These are phyloP conservation scores for Lecanicillium sp. DNA, from an alignment of 2,329 filamentous ascomycete species.

Conservation along the genomic window DNA sequence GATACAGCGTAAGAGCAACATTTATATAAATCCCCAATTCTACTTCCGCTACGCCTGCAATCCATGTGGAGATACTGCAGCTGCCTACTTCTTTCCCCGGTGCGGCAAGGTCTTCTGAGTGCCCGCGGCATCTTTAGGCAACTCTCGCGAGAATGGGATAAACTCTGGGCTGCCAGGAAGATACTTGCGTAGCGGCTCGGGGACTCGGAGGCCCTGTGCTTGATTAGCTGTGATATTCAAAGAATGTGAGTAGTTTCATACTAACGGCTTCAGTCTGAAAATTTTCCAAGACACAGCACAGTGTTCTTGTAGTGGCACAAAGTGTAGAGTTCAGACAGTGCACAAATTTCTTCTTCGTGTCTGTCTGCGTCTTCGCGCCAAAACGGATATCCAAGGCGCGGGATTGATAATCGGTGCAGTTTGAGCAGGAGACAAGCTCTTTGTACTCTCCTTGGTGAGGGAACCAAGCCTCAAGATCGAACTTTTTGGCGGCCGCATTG, in stretches of 20 bases:
- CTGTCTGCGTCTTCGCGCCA: slow-evolving; percentile 79
- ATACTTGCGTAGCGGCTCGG: slow-evolving; percentile 80
- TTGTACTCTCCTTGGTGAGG: slow-evolving; percentile 97
- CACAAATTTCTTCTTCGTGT: slow-evolving; percentile 83
- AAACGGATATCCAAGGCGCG: slow-evolving; percentile 89
- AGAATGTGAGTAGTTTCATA: slow-evolving; percentile 14
- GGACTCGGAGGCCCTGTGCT: slow-evolving; percentile 65
- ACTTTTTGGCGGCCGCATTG: slow-evolving; percentile 74
- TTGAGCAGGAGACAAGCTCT: slow-evolving; percentile 94
- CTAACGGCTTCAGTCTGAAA: slow-evolving; percentile 82
- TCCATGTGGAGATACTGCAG: too few relatives aligned
- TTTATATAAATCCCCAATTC: too few relatives aligned
- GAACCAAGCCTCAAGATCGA: slow-evolving; percentile 94
- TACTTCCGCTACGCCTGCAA: too few relatives aligned
- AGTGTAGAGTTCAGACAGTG: slow-evolving; percentile 88
- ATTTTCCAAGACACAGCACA: slow-evolving; percentile 95
- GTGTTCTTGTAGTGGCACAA: slow-evolving; percentile 82
- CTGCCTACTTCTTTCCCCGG: slow-evolving; percentile 25
- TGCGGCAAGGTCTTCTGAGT: slow-evolving; percentile 25
- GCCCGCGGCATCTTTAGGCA: slow-evolving; percentile 60
- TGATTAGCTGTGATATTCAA: too few relatives aligned
- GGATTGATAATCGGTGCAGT: slow-evolving; percentile 97
- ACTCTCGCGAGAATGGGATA: slow-evolving; percentile 79
- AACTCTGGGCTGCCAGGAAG: slow-evolving; percentile 86
- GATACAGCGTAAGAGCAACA: too few relatives aligned